Percentiles rank a stretch among this genome's conserved stretches.
These are phyloP conservation scores for Acanthamoeba lenticulata DNA, from an alignment of 208 protist genomes.

Conservation along the genomic window DNA sequence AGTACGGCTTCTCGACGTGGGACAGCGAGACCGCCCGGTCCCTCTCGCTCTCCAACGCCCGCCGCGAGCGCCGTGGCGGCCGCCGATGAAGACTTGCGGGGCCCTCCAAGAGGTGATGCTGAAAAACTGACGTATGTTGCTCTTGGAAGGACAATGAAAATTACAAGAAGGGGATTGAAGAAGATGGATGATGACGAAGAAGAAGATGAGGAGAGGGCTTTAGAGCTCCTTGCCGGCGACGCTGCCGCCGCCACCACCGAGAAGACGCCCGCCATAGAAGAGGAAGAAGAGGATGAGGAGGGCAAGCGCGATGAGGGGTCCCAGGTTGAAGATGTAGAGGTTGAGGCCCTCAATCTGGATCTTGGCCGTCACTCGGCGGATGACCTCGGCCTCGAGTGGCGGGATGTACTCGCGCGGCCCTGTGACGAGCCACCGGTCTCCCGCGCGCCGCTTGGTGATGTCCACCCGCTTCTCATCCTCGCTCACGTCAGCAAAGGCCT, in stretches of 20 bases:
- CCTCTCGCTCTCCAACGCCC: background rate
- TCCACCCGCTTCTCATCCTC: conserved; percentile 24
- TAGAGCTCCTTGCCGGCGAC: background rate
- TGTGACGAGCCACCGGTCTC: conserved; percentile 92
- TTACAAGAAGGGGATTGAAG: no score
- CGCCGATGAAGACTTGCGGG: background rate
- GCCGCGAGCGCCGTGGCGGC: background rate
- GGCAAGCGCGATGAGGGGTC: background rate
- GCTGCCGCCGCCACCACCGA: background rate
- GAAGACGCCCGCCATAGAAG: background rate
- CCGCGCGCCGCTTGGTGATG: conserved; percentile 65
- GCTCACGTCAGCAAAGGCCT: conserved; percentile 85
- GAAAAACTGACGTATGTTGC: background rate
- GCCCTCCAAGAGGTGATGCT: background rate
- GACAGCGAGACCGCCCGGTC: background rate
- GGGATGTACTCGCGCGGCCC: conserved; percentile 90
- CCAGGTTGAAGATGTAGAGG: conserved; percentile 11
- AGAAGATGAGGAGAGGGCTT: background rate
- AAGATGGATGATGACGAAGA: no score
- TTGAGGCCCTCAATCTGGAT: conserved; percentile 12
- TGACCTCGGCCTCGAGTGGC: conserved; percentile 81
- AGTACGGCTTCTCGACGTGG: conserved; percentile 18
- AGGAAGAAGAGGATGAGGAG: background rate
- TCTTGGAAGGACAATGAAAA: no score
- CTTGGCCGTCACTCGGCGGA: conserved; percentile 66